These are phyloP conservation scores for Earliella scabrosa DNA, from an alignment of 1,284 basidiomycete species.

Conservation along the genomic window DNA sequence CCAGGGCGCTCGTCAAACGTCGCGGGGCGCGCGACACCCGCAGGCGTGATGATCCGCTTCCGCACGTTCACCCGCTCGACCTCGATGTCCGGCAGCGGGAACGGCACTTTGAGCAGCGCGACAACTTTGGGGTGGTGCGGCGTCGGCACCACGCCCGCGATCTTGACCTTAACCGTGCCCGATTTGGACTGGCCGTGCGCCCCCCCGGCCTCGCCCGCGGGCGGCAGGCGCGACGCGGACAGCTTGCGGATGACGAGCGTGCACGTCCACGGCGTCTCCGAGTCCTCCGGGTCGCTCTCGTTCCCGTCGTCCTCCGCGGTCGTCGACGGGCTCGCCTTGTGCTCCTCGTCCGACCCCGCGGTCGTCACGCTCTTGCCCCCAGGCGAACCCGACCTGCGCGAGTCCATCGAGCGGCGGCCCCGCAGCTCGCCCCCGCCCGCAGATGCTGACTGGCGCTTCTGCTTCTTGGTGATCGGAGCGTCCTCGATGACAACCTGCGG, in stretches of 20 bases:
- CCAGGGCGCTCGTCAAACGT: slow-evolving; percentile 15
- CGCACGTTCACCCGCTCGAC: slow-evolving; percentile 59
- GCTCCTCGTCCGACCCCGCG: slow-evolving; percentile 27
- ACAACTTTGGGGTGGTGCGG: slow-evolving; percentile 97
- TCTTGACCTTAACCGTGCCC: slow-evolving; percentile 48
- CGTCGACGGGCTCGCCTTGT: slow-evolving; percentile 22
- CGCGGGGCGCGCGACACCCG: slow-evolving; percentile 46
- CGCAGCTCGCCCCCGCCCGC: neutral
- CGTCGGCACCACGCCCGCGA: slow-evolving; percentile 87
- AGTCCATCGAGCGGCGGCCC: slow-evolving; percentile 28
- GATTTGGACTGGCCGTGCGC: slow-evolving; percentile 4
- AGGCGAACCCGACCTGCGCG: slow-evolving; percentile 28
- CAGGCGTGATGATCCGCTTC: slow-evolving; percentile 50
- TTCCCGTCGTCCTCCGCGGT: slow-evolving; percentile 49
- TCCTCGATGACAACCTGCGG: slow-evolving; percentile 10
- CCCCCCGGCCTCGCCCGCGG: slow-evolving; percentile 4
- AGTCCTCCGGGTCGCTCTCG: slow-evolving; percentile 93
- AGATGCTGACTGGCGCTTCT: slow-evolving; percentile 16
- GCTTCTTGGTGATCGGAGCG: slow-evolving; percentile 16
- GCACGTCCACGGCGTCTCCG: slow-evolving; percentile 95
- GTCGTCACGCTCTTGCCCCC: slow-evolving; percentile 18
- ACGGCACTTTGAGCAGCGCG: slow-evolving; percentile 88
- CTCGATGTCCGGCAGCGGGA: slow-evolving; percentile 79
- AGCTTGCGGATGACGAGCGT: slow-evolving; percentile 57
- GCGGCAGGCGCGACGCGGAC: slow-evolving; percentile 14